Base-by-base conservation (phyloP, 1,284 basidiomycete genomes). In the Pseudozyma hubeiensis region DNA sequence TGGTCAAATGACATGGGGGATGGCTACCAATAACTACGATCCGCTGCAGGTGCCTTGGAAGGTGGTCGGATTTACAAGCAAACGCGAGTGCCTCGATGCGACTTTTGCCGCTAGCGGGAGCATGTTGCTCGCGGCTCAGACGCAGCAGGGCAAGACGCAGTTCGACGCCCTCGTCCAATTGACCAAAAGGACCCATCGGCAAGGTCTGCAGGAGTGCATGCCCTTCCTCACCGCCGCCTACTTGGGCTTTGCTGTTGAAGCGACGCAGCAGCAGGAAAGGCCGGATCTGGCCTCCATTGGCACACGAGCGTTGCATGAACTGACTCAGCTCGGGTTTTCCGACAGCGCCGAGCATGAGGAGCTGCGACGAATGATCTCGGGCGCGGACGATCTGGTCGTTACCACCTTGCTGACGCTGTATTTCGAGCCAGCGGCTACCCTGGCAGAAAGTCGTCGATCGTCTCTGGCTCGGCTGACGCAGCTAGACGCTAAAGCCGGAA, bases 61-160 rank as follows among this genome's bases (percentile, higher is more conserved):
- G 46, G 86, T 95, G 9, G 86, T 94, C 13, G 93, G 93, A 0
- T 94, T 90, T 79, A 76, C 84, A 19, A 89, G 89, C 79, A 87
- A 88, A 24, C 84, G 77, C 47, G 58, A 76, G 39, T 75, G 69
- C 41, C 48, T 71, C 13, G 60, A 65, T 11, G 34, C 56, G 3
- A 76, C 53, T 1, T 73, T 78, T 35, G 34, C 47, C 2, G 54
- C 64, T 1, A 70, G 68, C 34, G 79, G 66, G 1, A 61, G 70
- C 33, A 77, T 76, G 61, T 53, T 81, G 6, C 61, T 81, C 2
- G 71, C 72, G 5, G 59, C 60, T 4, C 68, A 72, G 4, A 77
- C 72, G 30, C 53, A 66, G 16, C 56, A 68, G 40, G 89, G 89
- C 6, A 84, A 85, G 34, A 85, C 84, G 11, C 83, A 88, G 3